Percentiles rank a stretch among this genome's conserved stretches.
phyloP scores from a whole-genome alignment of 2,329 filamentous ascomycete species.

The Aspergillus ruber region DNA sequence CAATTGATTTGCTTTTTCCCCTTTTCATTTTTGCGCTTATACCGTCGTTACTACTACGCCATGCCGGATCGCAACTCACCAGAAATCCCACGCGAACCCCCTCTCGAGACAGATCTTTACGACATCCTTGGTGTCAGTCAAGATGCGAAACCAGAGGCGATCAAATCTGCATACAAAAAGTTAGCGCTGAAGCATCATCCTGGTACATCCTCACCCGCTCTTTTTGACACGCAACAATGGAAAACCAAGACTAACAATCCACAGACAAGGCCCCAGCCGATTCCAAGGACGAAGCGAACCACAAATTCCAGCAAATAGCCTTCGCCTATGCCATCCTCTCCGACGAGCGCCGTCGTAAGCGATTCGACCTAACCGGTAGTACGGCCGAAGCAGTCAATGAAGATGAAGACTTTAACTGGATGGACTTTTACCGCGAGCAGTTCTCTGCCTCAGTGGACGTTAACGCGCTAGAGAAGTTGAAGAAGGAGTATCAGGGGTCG shows the following conservation, averaged over 20 bases:
- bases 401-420: constrained; percentile 81
- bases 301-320: constrained; percentile 80
- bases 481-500: constrained; percentile 72
- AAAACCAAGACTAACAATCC: constrained; percentile 10
- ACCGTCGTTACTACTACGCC: not conserved
- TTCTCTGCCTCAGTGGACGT: constrained; percentile 69
- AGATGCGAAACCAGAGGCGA: constrained; percentile 65
- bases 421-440: constrained; percentile 79
- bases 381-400: constrained; percentile 71
- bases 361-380: constrained; percentile 85
- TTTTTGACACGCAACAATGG: not conserved
- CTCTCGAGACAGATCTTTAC: constrained; percentile 55
- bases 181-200: constrained; percentile 81
- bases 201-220: constrained; percentile 45
- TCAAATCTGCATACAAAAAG: constrained; percentile 90
- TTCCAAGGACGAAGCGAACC: constrained; percentile 66
- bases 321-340: constrained; percentile 93
- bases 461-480: constrained; percentile 69
- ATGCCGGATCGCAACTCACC: not conserved
- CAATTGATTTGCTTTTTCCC: not conserved
- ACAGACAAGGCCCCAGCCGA: constrained; percentile 68
- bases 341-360: constrained; percentile 68
- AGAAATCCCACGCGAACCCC: constrained; percentile 2
- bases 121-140: constrained; percentile 66
- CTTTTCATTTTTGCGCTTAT: not conserved